Conservation (phyloP, 2,329 filamentous ascomycete genomes). For the Phialocephala subalpina region DNA sequence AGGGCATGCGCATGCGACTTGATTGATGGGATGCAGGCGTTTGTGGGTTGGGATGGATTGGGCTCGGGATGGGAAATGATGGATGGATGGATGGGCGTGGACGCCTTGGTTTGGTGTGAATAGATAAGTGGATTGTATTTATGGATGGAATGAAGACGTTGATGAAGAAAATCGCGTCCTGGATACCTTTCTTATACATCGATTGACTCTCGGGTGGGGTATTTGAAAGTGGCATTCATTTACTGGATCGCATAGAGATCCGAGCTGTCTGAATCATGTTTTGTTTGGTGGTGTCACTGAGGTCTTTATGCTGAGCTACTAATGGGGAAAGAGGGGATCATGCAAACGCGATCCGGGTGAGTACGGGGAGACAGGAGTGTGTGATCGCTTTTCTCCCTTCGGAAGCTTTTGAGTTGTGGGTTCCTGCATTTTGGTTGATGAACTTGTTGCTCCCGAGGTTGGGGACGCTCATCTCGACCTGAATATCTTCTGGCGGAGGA, state of each 20-base stretch:
- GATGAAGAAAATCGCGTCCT: not conserved
- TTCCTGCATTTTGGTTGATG: too few species aligned
- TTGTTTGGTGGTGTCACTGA: not conserved
- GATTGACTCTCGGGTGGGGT: too few species aligned
- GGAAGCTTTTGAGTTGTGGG: too few species aligned
- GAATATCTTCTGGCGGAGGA: too few species aligned
- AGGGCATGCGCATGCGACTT: not conserved
- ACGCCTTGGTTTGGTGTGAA: constrained; percentile 8
- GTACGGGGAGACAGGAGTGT: too few species aligned
- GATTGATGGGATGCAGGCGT: constrained; percentile 19
- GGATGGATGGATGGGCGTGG: not conserved
- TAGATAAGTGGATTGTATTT: constrained; percentile 4
- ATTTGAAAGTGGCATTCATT: not conserved
- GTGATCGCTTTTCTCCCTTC: too few species aligned
- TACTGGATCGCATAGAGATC: constrained; percentile 2
- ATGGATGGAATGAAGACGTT: not conserved
- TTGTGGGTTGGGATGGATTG: constrained; percentile 7
- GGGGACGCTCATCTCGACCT: too few species aligned
- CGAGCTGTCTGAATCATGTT: not conserved
- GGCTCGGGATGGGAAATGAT: constrained; percentile 1
- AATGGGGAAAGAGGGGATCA: not conserved
- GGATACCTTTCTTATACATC: too few species aligned
- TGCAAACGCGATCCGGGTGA: not conserved
- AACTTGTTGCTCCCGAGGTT: too few species aligned
- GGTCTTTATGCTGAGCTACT: not conserved